Conservation (phyloP, 129 eudicot species). For the Heracleum sosnowskyi region DNA sequence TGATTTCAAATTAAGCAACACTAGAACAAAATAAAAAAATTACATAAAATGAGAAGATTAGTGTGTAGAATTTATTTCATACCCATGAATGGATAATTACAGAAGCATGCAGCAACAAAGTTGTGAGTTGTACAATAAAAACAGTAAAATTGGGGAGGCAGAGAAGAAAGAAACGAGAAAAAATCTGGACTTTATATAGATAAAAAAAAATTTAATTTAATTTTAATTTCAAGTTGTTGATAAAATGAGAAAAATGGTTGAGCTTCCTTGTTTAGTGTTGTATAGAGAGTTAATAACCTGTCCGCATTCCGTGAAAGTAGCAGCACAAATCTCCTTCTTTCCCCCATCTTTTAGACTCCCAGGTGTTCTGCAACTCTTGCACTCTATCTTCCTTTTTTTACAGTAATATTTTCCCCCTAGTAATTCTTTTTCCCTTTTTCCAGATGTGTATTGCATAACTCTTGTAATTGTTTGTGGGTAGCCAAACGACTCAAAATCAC, state of each 20-base stretch:
- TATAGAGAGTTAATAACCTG: constrained; percentile 5
- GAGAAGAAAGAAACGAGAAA: background rate
- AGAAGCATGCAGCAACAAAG: constrained; percentile 4
- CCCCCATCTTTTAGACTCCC: background rate
- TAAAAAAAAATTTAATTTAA: no score
- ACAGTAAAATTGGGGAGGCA: background rate
- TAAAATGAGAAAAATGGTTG: background rate
- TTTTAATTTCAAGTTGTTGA: background rate
- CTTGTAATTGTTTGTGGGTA: no score
- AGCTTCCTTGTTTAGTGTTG: constrained; percentile 1
- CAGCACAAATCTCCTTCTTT: constrained; percentile 7
- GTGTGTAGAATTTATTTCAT: background rate
- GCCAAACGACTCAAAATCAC: no score
- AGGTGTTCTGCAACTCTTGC: constrained; percentile 5
- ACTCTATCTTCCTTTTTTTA: background rate
- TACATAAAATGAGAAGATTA: background rate
- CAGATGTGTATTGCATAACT: no score
- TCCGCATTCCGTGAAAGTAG: constrained; percentile 11
- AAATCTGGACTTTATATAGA: background rate
- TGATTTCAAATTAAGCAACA: background rate
- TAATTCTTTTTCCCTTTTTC: no score
- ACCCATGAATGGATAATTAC: background rate
- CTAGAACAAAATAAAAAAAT: background rate
- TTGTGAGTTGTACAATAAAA: background rate
- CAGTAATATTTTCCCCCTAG: no score